These are phyloP conservation scores for Herpetomonas samuelpessoai DNA, from an alignment of 208 protist genomes.

Conservation along the genomic window DNA sequence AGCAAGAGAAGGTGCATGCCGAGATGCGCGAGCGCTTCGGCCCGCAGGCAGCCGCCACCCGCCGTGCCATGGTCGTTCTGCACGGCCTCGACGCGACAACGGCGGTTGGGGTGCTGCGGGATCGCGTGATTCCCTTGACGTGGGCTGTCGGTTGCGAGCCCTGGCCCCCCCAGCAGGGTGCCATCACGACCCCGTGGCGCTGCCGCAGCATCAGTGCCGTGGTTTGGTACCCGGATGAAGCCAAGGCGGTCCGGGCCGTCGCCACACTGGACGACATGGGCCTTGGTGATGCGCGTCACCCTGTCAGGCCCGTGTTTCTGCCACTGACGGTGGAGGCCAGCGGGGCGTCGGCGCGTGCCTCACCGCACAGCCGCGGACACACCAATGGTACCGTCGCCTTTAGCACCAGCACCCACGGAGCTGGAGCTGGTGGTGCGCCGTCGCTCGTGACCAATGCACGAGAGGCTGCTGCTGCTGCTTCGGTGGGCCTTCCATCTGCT, in stretches of 20 bases:
- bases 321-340: no score
- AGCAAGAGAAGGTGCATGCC: slow-evolving; percentile 24
- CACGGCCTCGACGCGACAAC: slow-evolving; percentile 28
- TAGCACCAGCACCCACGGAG: neutral
- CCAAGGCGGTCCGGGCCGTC: slow-evolving; percentile 16
- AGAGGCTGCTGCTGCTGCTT: neutral
- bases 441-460: neutral
- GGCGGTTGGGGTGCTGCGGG: slow-evolving; percentile 15
- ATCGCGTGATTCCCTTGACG: slow-evolving; percentile 15
- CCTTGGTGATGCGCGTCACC: slow-evolving; percentile 12
- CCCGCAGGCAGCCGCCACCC: slow-evolving; percentile 1
- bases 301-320: slow-evolving; percentile 7
- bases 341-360: neutral
- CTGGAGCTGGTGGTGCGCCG: neutral
- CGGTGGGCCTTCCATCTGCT: no score
- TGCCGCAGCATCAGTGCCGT: slow-evolving; percentile 40
- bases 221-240: slow-evolving; percentile 32
- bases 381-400: no score
- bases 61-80: slow-evolving; percentile 19
- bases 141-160: slow-evolving; percentile 27
- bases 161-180: slow-evolving; percentile 16
- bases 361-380: no score
- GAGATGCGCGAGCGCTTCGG: slow-evolving; percentile 33
- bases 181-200: slow-evolving; percentile 6
- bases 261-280: slow-evolving; percentile 2